A percentile compares a stretch with the other conserved stretches of the same genome.
Conservation (phyloP, 2,329 filamentous ascomycete genomes). For the Emergomyces orientalis region DNA sequence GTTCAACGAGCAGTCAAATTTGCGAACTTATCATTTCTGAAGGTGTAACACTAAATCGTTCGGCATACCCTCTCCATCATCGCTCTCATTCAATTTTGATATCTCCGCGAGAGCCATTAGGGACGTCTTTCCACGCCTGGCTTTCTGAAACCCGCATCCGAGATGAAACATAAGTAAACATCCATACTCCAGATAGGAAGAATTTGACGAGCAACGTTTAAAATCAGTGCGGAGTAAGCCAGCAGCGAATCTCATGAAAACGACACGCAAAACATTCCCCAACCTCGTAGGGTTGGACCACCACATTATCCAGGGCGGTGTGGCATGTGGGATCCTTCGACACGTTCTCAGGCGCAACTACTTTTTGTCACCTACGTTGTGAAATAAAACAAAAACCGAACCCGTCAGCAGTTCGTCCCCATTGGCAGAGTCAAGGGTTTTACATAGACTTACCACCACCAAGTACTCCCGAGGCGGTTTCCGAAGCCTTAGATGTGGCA, state of each 20-base stretch:
- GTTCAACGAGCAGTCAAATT: background rate
- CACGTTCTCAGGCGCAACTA: background rate
- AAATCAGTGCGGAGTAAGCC: background rate
- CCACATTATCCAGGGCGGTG: background rate
- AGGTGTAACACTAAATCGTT: background rate
- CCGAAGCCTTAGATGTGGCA: constrained; percentile 11
- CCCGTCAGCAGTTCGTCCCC: background rate
- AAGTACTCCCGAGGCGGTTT: background rate
- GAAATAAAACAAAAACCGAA: background rate
- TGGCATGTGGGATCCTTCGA: background rate
- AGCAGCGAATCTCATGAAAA: background rate
- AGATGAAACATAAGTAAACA: background rate
- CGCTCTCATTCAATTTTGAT: background rate
- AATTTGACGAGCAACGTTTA: background rate
- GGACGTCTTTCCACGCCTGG: background rate
- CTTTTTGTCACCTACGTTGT: background rate
- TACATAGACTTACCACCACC: constrained; percentile 7
- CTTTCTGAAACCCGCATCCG: background rate
- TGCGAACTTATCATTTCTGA: background rate
- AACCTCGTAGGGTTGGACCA: background rate
- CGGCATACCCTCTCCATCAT: background rate
- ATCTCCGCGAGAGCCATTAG: background rate
- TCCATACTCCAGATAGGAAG: background rate
- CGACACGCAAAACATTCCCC: background rate
- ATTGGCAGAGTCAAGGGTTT: background rate